Evolutionary conservation across 23 red algal genomes (phyloP).

Genomic region (Gracilaria vermiculophylla): DNA sequence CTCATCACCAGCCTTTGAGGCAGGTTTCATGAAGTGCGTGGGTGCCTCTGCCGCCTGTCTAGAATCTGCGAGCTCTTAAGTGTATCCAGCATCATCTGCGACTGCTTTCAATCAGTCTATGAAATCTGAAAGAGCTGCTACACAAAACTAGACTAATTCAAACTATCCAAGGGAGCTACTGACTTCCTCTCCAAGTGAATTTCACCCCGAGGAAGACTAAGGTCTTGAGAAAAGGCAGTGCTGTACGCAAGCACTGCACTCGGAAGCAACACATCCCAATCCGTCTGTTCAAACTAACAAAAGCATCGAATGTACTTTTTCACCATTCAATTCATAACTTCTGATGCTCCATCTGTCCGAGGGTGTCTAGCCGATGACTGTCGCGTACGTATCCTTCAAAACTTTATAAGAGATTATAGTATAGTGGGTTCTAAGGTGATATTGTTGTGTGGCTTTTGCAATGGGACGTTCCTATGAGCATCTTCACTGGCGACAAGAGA

Average conservation of each 20-base stretch:
- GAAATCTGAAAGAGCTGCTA: no score
- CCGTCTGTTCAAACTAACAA: not conserved
- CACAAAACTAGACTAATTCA: no score
- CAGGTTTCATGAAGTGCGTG: not conserved
- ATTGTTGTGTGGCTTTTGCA: no score
- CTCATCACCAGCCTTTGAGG: not conserved
- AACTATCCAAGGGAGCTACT: no score
- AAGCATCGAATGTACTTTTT: constrained; percentile 4
- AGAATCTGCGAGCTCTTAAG: not conserved
- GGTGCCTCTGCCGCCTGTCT: not conserved
- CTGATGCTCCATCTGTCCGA: not conserved
- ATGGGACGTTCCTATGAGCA: no score
- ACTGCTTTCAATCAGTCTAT: no score
- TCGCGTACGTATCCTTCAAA: not conserved
- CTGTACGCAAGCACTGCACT: constrained; percentile 18
- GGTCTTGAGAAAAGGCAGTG: not conserved
- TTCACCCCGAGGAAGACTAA: no score
- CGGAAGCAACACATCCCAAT: constrained; percentile 1
- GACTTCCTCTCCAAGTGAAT: not conserved
- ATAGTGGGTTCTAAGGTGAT: no score
- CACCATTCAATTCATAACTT: constrained; percentile 18
- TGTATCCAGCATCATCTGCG: not conserved
- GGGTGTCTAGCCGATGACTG: not conserved
- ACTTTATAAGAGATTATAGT: no score
- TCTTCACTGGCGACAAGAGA: no score